These are phyloP conservation scores for Crepidotus variabilis DNA, from an alignment of 768 basidiomycete species.

Conservation along the genomic window DNA sequence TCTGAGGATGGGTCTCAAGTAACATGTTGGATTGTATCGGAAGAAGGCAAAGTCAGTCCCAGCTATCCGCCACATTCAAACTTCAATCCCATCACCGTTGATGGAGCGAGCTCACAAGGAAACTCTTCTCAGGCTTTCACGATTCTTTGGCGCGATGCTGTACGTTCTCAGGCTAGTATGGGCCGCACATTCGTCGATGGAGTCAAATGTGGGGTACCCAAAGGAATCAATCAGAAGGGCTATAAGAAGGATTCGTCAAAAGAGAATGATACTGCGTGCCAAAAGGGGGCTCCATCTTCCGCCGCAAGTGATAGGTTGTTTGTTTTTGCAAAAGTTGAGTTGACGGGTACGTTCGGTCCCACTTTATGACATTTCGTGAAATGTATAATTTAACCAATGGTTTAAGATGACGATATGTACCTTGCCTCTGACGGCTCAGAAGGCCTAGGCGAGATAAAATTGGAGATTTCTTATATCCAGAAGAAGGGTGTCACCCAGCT, in stretches of 20 bases:
- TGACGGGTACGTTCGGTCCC: conserved; percentile 3
- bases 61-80: background rate
- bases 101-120: background rate
- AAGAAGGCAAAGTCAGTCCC: conserved; percentile 2
- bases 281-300: conserved; percentile 3
- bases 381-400: background rate
- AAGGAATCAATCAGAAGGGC: conserved; percentile 9
- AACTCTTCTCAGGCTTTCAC: conserved; percentile 1
- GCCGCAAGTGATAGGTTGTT: conserved; percentile 1
- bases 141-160: conserved; percentile 6
- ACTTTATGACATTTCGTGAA: background rate
- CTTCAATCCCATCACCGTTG: no score
- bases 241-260: conserved; percentile 1
- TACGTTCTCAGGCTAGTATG: conserved; percentile 7
- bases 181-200: conserved; percentile 11
- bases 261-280: conserved; percentile 7
- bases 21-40: conserved; percentile 7
- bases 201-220: conserved; percentile 5
- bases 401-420: conserved; percentile 1
- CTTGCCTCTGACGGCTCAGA: background rate
- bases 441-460: conserved; percentile 5
- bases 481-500: background rate
- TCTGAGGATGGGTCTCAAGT: background rate
- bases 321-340: conserved; percentile 8
- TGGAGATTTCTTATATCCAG: conserved; percentile 5